Percentiles rank a stretch among this genome's conserved stretches.
phyloP scores from a whole-genome alignment of 2,329 filamentous ascomycete genomes.

The Neonectria magnoliae region DNA sequence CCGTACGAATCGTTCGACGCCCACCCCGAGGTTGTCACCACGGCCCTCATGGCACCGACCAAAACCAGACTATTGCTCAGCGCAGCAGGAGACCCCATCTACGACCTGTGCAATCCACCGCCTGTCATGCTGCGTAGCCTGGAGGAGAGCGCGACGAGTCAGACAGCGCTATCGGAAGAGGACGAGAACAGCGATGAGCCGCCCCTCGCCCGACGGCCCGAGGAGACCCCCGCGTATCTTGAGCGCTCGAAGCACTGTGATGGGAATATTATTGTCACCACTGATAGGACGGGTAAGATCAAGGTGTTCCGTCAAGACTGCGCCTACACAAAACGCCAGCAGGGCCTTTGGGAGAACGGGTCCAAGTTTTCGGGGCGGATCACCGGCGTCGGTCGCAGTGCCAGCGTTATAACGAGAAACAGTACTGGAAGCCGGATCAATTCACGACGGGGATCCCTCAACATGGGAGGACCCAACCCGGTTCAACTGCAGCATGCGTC shows the following conservation, averaged over 20 bases:
- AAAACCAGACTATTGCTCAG: constrained; percentile 81
- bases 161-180: constrained; percentile 51
- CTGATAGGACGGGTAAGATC: constrained; percentile 87
- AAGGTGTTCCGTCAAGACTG: constrained; percentile 97
- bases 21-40: constrained; percentile 87
- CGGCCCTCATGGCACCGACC: constrained; percentile 85
- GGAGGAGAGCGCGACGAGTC: constrained; percentile 65
- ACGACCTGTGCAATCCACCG: constrained; percentile 94
- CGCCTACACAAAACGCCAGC: constrained; percentile 79
- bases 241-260: constrained; percentile 78
- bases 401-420: constrained; percentile 65
- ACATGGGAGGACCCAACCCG: constrained; percentile 43
- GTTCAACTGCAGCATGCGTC: constrained; percentile 52
- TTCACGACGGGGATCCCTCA: constrained; percentile 66
- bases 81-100: constrained; percentile 89
- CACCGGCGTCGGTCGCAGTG: constrained; percentile 66
- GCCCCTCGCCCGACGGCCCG: constrained; percentile 56
- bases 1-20: constrained; percentile 92
- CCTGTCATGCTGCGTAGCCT: constrained; percentile 83
- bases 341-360: constrained; percentile 80
- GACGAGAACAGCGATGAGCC: constrained; percentile 48
- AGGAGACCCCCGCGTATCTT: constrained; percentile 80
- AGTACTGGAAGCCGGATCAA: constrained; percentile 60
- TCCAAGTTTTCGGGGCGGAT: constrained; percentile 80
- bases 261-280: constrained; percentile 92